These are phyloP conservation scores for Ustilago tritici DNA, from an alignment of 1,284 basidiomycete species.

Conservation along the genomic window DNA sequence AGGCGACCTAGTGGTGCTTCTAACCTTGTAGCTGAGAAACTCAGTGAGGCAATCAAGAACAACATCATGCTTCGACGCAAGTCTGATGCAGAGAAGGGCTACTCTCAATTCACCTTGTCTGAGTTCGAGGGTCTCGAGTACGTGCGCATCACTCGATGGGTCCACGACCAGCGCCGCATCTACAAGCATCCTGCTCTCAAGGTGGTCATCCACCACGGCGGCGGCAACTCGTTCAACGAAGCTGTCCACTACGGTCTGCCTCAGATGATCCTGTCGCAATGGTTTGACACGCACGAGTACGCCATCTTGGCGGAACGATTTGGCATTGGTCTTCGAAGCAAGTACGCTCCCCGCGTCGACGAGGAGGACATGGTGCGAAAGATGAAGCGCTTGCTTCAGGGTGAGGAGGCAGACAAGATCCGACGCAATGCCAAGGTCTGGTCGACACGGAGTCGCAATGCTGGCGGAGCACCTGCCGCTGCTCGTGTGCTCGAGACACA, in stretches of 20 bases:
- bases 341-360: slow-evolving; percentile 49
- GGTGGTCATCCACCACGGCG: slow-evolving; percentile 62
- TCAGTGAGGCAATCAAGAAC: slow-evolving; percentile 36
- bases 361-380: slow-evolving; percentile 47
- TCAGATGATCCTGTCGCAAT: slow-evolving; percentile 62
- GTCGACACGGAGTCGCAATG: slow-evolving; percentile 45
- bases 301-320: slow-evolving; percentile 48
- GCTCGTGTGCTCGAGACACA: slow-evolving; percentile 51
- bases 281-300: slow-evolving; percentile 64
- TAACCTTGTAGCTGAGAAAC: slow-evolving; percentile 25
- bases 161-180: slow-evolving; percentile 51
- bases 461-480: slow-evolving; percentile 53
- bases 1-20: slow-evolving; percentile 23
- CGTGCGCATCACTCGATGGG: slow-evolving; percentile 58
- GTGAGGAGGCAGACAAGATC: slow-evolving; percentile 40
- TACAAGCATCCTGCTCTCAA: slow-evolving; percentile 59
- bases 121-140: slow-evolving; percentile 51
- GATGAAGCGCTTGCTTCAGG: slow-evolving; percentile 38
- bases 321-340: slow-evolving; percentile 50
- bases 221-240: slow-evolving; percentile 67
- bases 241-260: slow-evolving; percentile 60
- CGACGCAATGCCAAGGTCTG: slow-evolving; percentile 46
- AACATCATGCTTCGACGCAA: slow-evolving; percentile 26
- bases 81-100: slow-evolving; percentile 32
- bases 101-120: slow-evolving; percentile 40